Conservation (phyloP, 345 rosid genomes). For the Leavenworthia alabamica region DNA sequence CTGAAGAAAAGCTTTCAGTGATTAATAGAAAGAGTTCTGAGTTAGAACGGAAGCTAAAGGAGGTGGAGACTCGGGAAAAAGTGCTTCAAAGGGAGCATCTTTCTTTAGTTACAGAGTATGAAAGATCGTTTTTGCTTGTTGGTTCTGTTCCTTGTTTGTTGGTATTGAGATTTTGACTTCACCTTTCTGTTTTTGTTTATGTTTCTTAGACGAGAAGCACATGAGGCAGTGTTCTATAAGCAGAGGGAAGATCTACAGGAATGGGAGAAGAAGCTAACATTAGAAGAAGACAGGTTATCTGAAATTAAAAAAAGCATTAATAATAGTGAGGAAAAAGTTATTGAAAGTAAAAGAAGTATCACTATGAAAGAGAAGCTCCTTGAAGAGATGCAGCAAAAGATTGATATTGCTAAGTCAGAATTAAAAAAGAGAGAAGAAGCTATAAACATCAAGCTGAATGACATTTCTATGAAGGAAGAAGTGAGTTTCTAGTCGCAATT, state of each 20-base stretch:
- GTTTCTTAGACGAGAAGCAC: constrained; percentile 68
- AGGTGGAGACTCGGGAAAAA: constrained; percentile 61
- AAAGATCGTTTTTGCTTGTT: neutral
- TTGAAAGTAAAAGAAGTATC: constrained; percentile 42
- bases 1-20: constrained; percentile 63
- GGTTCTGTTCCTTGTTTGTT: neutral
- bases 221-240: constrained; percentile 52
- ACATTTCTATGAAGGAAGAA: constrained; percentile 56
- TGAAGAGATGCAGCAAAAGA: constrained; percentile 47
- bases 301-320: constrained; percentile 49
- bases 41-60: constrained; percentile 63
- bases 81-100: constrained; percentile 55
- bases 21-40: constrained; percentile 51
- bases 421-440: constrained; percentile 55
- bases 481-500: constrained; percentile 32
- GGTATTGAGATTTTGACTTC: neutral
- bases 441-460: constrained; percentile 39
- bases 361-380: constrained; percentile 48
- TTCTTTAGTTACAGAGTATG: constrained; percentile 65
- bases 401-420: constrained; percentile 40
- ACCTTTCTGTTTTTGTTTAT: neutral
- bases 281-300: constrained; percentile 41
- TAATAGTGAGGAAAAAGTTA: constrained; percentile 48
- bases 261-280: constrained; percentile 62
- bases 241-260: constrained; percentile 67